Evolutionary conservation across 2,329 filamentous ascomycete genomes (phyloP).

Genomic region (Fusarium mexicanum): DNA sequence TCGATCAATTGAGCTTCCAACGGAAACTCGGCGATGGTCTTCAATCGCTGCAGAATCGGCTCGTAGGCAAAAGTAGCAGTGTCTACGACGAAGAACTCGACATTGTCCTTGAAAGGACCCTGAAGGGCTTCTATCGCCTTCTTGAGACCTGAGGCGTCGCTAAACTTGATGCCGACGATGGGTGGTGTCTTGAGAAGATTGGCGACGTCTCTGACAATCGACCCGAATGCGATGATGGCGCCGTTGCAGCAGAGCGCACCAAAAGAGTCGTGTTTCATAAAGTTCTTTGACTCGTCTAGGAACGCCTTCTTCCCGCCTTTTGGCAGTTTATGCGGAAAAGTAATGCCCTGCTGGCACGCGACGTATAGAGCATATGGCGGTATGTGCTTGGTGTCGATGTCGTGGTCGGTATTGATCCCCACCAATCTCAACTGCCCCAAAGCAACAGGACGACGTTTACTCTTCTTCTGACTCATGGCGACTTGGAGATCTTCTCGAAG

Average conservation of each 20-base stretch:
- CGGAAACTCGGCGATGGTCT: constrained; percentile 64
- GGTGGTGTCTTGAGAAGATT: constrained; percentile 56
- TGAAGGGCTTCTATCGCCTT: constrained; percentile 59
- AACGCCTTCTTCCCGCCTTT: constrained; percentile 52
- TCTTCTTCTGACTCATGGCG: constrained; percentile 58
- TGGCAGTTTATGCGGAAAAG: constrained; percentile 49
- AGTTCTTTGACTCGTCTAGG: constrained; percentile 56
- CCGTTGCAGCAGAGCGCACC: constrained; percentile 65
- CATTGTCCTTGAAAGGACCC: background rate
- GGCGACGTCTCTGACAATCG: constrained; percentile 61
- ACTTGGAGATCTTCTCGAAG: constrained; percentile 69
- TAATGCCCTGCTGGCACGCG: constrained; percentile 57
- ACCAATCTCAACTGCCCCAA: constrained; percentile 53
- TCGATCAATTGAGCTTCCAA: constrained; percentile 63
- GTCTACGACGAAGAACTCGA: constrained; percentile 67
- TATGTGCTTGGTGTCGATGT: constrained; percentile 32
- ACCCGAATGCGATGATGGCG: constrained; percentile 68
- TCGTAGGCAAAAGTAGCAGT: constrained; percentile 76
- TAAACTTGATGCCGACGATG: constrained; percentile 61
- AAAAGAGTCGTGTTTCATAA: constrained; percentile 69
- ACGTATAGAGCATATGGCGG: constrained; percentile 50
- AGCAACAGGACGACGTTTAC: constrained; percentile 52
- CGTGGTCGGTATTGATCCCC: constrained; percentile 50
- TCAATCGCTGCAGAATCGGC: constrained; percentile 69
- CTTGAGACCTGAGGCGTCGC: constrained; percentile 55